phyloP scores from a whole-genome alignment of 306 rosid species.

The Carpinus fangiana region DNA sequence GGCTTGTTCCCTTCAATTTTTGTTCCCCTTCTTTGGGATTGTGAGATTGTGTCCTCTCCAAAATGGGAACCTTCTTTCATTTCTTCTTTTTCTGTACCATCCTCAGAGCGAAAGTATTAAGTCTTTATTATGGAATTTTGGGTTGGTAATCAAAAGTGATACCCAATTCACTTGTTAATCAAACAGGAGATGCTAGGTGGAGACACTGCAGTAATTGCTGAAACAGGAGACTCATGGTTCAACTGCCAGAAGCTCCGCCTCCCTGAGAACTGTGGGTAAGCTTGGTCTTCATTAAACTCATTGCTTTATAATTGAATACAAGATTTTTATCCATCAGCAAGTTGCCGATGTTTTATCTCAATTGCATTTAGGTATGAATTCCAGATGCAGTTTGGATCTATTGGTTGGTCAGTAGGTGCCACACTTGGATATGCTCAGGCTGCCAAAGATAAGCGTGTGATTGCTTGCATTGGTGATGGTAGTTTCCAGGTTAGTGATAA shows the following conservation, averaged over 20 bases:
- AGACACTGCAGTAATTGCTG: slow-evolving; percentile 71
- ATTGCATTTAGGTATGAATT: slow-evolving; percentile 70
- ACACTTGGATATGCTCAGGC: slow-evolving; percentile 94
- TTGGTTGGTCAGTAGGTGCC: slow-evolving; percentile 96
- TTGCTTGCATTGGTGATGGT: slow-evolving; percentile 91
- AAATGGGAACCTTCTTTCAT: background rate
- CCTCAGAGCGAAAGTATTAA: background rate
- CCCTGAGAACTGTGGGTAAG: slow-evolving; percentile 80
- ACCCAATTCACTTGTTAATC: slow-evolving; percentile 6
- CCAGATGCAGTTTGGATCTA: slow-evolving; percentile 97
- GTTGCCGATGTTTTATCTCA: slow-evolving; percentile 17
- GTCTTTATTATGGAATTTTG: background rate
- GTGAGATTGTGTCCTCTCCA: background rate
- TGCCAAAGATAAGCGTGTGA: slow-evolving; percentile 65
- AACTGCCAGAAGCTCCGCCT: slow-evolving; percentile 85
- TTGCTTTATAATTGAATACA: background rate
- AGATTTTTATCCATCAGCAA: background rate
- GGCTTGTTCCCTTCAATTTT: background rate
- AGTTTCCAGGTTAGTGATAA: slow-evolving; percentile 76
- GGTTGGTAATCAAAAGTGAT: background rate
- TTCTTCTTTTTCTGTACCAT: background rate
- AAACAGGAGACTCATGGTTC: slow-evolving; percentile 96
- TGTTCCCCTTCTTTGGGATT: background rate
- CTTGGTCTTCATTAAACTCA: background rate
- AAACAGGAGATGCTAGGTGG: slow-evolving; percentile 58